Conservation (phyloP, 371 early-diverging fungal species). For the Mucor velutinosus region DNA sequence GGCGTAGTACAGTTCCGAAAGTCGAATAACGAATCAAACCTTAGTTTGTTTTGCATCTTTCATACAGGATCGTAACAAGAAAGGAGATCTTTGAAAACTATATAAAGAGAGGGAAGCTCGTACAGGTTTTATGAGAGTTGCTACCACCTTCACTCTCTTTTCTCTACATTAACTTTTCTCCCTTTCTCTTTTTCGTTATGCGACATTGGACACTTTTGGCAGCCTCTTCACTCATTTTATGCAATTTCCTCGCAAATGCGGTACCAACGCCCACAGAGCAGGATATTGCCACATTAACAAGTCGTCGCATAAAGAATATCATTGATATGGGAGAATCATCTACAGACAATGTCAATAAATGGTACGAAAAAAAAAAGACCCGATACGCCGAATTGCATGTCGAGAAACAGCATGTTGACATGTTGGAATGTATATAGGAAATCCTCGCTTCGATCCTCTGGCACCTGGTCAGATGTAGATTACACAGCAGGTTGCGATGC, state of each 20-base stretch:
- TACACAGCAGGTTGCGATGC: conserved; percentile 24
- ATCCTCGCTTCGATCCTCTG: conserved; percentile 5
- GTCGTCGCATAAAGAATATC: not conserved
- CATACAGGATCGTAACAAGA: not conserved
- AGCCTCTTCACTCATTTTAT: conserved; percentile 9
- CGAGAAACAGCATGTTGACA: not conserved
- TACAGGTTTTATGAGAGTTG: not conserved
- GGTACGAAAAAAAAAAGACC: not conserved
- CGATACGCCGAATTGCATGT: not conserved
- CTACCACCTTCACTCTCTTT: not conserved
- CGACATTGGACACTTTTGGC: conserved; percentile 1
- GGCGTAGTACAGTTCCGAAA: not conserved
- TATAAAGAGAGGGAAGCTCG: not conserved
- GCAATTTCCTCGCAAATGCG: not conserved
- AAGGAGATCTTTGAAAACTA: not conserved
- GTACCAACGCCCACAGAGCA: not conserved
- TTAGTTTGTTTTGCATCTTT: not conserved
- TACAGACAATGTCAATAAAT: not conserved
- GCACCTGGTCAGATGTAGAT: conserved; percentile 27
- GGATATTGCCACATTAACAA: not conserved
- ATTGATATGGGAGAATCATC: not conserved
- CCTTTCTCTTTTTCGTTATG: conserved; percentile 3
- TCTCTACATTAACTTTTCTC: not conserved
- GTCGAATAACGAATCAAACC: not conserved
- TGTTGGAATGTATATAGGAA: conserved; percentile 5